Evolutionary conservation across 306 rosid species (phyloP), one percentile per base, ranked within the genome.

Genomic region (Datisca glomerata): DNA sequence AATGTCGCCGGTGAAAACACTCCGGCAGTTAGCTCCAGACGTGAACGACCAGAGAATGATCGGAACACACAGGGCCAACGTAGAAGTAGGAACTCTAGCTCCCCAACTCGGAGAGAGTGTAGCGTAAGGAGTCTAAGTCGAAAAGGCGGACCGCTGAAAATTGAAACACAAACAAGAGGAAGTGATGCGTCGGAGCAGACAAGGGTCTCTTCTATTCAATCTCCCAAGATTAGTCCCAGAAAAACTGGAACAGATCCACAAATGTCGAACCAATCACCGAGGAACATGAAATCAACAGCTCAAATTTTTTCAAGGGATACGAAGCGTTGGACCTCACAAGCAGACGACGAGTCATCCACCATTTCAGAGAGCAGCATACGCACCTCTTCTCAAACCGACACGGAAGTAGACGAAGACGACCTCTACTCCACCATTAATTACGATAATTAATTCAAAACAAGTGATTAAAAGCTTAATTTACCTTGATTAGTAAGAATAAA

Each of bases 261-360:
- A 21, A 37, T 46, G 20, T 15, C 84, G 10, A 51, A 43, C 18
- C 73, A 87, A 15, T 77, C 93, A 0, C 83, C 91, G 1, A 70
- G 81, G 21, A 59, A 54, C 66, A 72, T 61, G 59, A 80, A 53
- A 51, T 36, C 45, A 13, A 53, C 68, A 57, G 60, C 32, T 0
- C 65, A 56, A 41, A 52, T 45, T 25, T 25, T 31, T 10, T 56
- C 13, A 4, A 69, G 60, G 57, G 69, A 67, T 19, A 47, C 53
- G 25, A 69, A 63, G 29, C 43, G 50, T 41, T 40, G 15, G 35
- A 38, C 56, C 9, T 32, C 37, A 24, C 64, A 38, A 13, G 64
- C 59, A 31, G 93, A 83, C 64, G 91, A 89, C 25, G 95, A 83
- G 43, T 66, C 73, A 1, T 72, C 95, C 51, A 80, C 72, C 3